phyloP scores from a whole-genome alignment of 805 yeast genomes.

The Candida silvatica region DNA sequence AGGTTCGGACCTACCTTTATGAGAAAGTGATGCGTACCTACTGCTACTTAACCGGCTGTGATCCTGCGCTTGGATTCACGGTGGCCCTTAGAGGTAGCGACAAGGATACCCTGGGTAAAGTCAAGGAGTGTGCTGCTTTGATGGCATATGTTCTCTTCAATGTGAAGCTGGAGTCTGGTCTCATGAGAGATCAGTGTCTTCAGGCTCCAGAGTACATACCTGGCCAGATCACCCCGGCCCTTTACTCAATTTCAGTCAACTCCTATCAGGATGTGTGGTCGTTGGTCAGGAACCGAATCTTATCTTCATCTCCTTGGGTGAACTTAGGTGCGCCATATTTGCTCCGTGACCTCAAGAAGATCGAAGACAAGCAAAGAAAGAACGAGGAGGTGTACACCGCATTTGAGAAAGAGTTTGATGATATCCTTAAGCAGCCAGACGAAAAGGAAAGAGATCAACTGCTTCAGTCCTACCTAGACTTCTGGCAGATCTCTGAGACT shows the following conservation, averaged over 20 bases:
- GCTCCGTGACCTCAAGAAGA: conserved; percentile 11
- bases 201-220: conserved; percentile 30
- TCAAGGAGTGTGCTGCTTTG: conserved; percentile 75
- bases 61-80: conserved; percentile 69
- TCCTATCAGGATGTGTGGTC: conserved; percentile 23
- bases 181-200: conserved; percentile 63
- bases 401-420: conserved; percentile 8
- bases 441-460: conserved; percentile 19
- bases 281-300: conserved; percentile 37
- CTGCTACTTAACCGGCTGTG: conserved; percentile 73
- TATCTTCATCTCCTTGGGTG: conserved; percentile 85
- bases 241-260: conserved; percentile 12
- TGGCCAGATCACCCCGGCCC: conserved; percentile 9
- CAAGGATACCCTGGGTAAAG: conserved; percentile 47
- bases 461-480: conserved; percentile 2
- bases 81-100: conserved; percentile 78
- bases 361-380: conserved; percentile 21
- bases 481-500: conserved; percentile 12
- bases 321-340: conserved; percentile 55
- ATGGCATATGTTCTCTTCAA: conserved; percentile 75
- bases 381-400: conserved; percentile 21
- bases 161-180: conserved; percentile 67
- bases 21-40: conserved; percentile 57
- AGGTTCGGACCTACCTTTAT: conserved; percentile 56
- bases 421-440: conserved; percentile 22